Base-by-base conservation (phyloP, 1,284 basidiomycete species). In the Sphagnurus paluster region DNA sequence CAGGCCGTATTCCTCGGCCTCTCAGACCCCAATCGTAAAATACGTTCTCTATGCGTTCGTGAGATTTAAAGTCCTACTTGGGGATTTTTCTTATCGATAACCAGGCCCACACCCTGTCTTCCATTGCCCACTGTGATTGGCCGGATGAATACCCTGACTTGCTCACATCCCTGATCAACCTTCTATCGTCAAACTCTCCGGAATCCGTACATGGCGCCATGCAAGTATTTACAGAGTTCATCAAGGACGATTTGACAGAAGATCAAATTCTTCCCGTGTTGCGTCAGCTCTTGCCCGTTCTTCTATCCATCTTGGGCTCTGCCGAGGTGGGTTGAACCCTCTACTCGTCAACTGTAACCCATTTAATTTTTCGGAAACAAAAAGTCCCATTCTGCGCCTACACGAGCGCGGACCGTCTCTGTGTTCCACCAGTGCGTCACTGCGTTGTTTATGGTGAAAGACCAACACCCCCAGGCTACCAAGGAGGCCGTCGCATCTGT, bases 391-490 rank as follows among this genome's bases (percentile, higher is more conserved):
- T 80, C 85, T 1, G 75, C 87, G 0, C 68, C 85, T 3, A 96
- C 93, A 1, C 83, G 94, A 29, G 83, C 94, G 0, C 81, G 91
- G 36, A 87, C 92, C 1, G 75, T 99, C 9, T 80, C 86, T 9
- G 92, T 98, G 28, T 98, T 98, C 70, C 77, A 88, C 23, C 92
- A 98, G 71, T 93, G 93, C 60, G 76, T 98, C 10, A 82, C 84
- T 44, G 88, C 93, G 7, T 74, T 98, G 14, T 93, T 87, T 67
- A 98, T 95, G 85, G 92, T 98, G 49, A 93, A 93, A 63, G 93
- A 94, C 34, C 86, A 91, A 56, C 89, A 94, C 57, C 91, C 93
- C 0, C 82, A 88, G 39, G 81, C 90, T 0, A 90, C 92, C 35
- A 89, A 90, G 59, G 84, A 90, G 57, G 93, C 93, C 0, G 81